Percentiles rank a stretch among this genome's conserved stretches.
These are phyloP conservation scores for Tetrastigma voinierianum DNA, from an alignment of 164 flowering plant genomes.

Conservation along the genomic window DNA sequence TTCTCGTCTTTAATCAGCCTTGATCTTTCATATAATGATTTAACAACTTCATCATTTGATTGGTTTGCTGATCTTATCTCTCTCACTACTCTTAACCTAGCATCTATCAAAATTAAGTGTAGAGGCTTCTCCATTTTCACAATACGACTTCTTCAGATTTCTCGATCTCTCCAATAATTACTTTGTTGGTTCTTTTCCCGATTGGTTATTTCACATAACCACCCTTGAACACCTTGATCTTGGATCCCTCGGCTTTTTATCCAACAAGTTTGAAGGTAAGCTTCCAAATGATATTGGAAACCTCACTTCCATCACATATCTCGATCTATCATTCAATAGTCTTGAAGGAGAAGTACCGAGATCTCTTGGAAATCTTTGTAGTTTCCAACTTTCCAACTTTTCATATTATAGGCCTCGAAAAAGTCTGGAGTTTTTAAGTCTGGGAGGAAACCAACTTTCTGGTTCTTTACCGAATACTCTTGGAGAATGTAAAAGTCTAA, in stretches of 20 bases:
- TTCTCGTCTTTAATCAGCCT: no score
- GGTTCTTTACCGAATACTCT: no score
- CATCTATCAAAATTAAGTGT: neutral
- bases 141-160: no score
- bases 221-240: no score
- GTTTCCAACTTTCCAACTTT: no score
- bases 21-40: neutral
- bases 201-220: neutral
- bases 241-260: neutral
- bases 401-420: no score
- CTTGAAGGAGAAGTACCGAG: slow-evolving; percentile 4
- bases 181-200: no score
- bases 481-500: neutral
- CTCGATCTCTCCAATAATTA: no score
- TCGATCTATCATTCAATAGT: slow-evolving; percentile 1
- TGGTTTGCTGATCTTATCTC: no score
- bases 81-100: slow-evolving; percentile 10
- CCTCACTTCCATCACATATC: neutral
- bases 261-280: neutral
- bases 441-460: no score
- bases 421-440: no score
- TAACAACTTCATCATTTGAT: neutral
- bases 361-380: slow-evolving; percentile 9
- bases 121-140: neutral
- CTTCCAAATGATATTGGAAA: neutral